Conservation (phyloP, 768 basidiomycete genomes). For the Pleurotus ostreatus region DNA sequence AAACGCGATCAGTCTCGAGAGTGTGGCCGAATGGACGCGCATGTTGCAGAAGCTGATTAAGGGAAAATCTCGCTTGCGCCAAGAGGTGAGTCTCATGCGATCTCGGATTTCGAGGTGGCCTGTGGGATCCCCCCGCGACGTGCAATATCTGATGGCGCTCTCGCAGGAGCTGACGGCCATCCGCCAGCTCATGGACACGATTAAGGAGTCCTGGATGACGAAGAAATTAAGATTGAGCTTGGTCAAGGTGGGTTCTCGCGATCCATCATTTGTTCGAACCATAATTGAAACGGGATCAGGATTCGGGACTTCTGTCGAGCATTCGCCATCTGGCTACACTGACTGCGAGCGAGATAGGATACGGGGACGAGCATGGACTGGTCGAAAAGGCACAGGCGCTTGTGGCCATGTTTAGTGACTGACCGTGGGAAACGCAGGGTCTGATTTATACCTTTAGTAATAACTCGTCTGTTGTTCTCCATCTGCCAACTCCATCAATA, state of each 20-base stretch:
- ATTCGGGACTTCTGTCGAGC: background rate
- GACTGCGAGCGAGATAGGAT: slow-evolving; percentile 6
- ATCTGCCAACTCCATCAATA: background rate
- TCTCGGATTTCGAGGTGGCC: background rate
- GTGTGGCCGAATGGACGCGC: slow-evolving; percentile 2
- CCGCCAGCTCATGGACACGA: slow-evolving; percentile 5
- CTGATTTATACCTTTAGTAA: slow-evolving; percentile 1
- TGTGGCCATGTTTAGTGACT: background rate
- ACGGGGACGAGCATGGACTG: slow-evolving; percentile 5
- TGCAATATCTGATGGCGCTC: too few relatives aligned
- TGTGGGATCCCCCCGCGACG: background rate
- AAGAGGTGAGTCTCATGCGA: slow-evolving; percentile 9
- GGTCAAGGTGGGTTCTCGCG: slow-evolving; percentile 7
- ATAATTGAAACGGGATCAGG: background rate
- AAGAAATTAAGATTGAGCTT: slow-evolving; percentile 1
- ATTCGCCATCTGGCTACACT: slow-evolving; percentile 1
- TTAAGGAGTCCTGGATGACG: background rate
- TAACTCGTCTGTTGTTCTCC: background rate
- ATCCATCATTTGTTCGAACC: background rate
- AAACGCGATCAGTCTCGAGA: background rate
- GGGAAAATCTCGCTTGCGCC: slow-evolving; percentile 9
- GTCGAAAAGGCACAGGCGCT: background rate
- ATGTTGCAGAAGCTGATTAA: slow-evolving; percentile 13
- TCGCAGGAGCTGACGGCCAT: slow-evolving; percentile 5
- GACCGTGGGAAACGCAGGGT: slow-evolving; percentile 3